Evolutionary conservation across 768 basidiomycete species (phyloP).

Genomic region (Tulasnella sp.): DNA sequence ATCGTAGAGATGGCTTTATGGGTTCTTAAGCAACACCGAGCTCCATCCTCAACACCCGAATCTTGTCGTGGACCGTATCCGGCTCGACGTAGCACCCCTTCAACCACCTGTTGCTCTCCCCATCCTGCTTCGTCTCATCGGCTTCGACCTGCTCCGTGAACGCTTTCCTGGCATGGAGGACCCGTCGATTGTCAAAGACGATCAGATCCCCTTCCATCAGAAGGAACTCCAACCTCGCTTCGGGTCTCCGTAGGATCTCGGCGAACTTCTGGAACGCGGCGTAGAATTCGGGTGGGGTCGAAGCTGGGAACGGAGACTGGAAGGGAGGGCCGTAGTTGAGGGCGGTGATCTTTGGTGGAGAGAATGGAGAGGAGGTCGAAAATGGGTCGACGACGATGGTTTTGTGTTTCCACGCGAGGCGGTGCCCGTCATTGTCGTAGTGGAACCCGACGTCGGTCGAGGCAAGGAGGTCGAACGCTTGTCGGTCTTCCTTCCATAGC

Average conservation of each 20-base stretch:
- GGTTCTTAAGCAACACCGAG: background rate
- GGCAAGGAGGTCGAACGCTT: slow-evolving; percentile 47
- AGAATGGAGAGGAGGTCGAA: background rate
- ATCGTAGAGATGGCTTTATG: background rate
- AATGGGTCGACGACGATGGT: slow-evolving; percentile 51
- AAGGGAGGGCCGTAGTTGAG: slow-evolving; percentile 95
- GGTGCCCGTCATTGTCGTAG: slow-evolving; percentile 84
- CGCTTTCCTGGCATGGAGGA: slow-evolving; percentile 76
- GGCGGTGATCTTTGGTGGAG: slow-evolving; percentile 34
- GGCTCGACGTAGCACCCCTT: slow-evolving; percentile 56
- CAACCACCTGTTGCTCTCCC: slow-evolving; percentile 60
- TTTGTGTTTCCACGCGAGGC: slow-evolving; percentile 58
- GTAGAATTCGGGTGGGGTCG: slow-evolving; percentile 47
- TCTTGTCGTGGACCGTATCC: slow-evolving; percentile 42
- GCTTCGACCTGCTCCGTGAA: slow-evolving; percentile 38
- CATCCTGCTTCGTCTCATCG: background rate
- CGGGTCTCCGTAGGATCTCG: slow-evolving; percentile 39
- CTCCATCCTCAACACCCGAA: slow-evolving; percentile 13
- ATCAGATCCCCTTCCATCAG: slow-evolving; percentile 76
- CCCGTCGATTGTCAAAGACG: slow-evolving; percentile 83
- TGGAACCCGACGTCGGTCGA: slow-evolving; percentile 69
- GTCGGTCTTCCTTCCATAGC: slow-evolving; percentile 38
- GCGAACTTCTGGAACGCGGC: slow-evolving; percentile 52
- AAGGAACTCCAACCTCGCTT: slow-evolving; percentile 47
- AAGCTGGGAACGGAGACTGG: slow-evolving; percentile 58